Evolutionary conservation across 1,139 yeast genomes (phyloP).

Genomic region (Nakaseomyces bracarensis): DNA sequence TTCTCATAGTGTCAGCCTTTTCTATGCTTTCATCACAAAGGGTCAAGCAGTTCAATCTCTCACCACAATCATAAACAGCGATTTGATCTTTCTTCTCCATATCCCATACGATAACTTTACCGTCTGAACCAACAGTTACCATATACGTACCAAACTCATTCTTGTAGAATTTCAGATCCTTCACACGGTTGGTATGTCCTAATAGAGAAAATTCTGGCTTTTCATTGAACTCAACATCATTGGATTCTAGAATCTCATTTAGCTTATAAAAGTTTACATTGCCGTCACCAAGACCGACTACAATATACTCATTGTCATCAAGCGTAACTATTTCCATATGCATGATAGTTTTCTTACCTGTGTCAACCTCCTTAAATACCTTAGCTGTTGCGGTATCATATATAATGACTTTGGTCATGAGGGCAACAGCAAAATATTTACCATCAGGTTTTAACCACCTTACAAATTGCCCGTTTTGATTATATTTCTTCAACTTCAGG

Average conservation of each 20-base stretch:
- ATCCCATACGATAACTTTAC: constrained; percentile 88
- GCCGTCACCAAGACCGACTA: constrained; percentile 69
- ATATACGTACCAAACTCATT: constrained; percentile 44
- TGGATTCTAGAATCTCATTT: constrained; percentile 29
- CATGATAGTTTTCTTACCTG: constrained; percentile 55
- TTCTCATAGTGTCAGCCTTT: constrained; percentile 61
- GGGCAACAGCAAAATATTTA: constrained; percentile 65
- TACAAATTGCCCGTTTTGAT: constrained; percentile 60
- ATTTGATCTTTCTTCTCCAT: constrained; percentile 60
- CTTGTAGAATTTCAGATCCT: constrained; percentile 55
- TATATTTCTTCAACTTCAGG: constrained; percentile 63
- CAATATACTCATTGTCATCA: constrained; percentile 44
- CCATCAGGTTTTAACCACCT: constrained; percentile 54
- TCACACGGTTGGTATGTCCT: constrained; percentile 83
- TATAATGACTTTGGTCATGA: constrained; percentile 53
- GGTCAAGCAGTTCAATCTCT: constrained; percentile 79
- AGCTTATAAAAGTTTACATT: constrained; percentile 51
- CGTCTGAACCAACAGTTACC: constrained; percentile 85
- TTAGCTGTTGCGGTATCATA: constrained; percentile 61
- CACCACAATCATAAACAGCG: constrained; percentile 90
- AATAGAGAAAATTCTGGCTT: constrained; percentile 49
- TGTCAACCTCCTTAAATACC: constrained; percentile 40
- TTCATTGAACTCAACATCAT: constrained; percentile 27
- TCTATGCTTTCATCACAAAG: constrained; percentile 75
- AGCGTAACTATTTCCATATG: constrained; percentile 47